Base-by-base conservation (phyloP, 306 rosid species). In the Chamaecrista fasciculata region DNA sequence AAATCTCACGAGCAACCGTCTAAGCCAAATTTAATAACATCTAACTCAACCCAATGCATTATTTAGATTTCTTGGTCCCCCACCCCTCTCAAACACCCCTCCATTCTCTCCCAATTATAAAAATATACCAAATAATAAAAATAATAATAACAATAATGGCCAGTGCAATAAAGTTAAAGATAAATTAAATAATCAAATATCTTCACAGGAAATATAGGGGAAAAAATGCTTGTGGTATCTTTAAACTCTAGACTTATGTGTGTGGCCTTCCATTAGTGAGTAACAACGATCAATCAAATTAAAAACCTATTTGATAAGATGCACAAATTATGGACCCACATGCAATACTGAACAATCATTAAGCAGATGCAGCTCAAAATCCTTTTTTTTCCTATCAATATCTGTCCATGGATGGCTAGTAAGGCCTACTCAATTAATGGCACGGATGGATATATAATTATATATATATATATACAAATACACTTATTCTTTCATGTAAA, bases 1-100 rank as follows among this genome's bases (percentile, higher is more conserved):
- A 87, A 85, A 90, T 70, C 91, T 86, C 96, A 90, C 90, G 96
- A 86, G 92, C 95, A 86, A 79, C 79, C 78, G 61, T 76, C 82
- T 76, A 71, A 70, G 59, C 43, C 79, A 46, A 71, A 67, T 76
- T 81, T 73, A 62, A 76, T 67, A 62, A 72, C 39, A 58, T 76
- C 76, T 74, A 80, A 69, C 91, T 66, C 53, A 77, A 61, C 72
- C 81, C 86, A 49, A 80, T 47, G 61, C 71, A 77, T 72, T 63
- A 83, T 69, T 84, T 72, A 78, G 84, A 84, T 80, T 79, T 83
- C 64, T 79, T 72, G 88, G 84, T 86, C 89, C 87, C 76, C 79
- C 78, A 33, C 14, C 46, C 52, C 14, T 73, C 77, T 77, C 73
- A 71, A n/a, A n/a, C n/a, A n/a, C n/a, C n/a, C n/a, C n/a, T n/a